Conservation (phyloP, 768 basidiomycete genomes). For the Nidularia sp. region DNA sequence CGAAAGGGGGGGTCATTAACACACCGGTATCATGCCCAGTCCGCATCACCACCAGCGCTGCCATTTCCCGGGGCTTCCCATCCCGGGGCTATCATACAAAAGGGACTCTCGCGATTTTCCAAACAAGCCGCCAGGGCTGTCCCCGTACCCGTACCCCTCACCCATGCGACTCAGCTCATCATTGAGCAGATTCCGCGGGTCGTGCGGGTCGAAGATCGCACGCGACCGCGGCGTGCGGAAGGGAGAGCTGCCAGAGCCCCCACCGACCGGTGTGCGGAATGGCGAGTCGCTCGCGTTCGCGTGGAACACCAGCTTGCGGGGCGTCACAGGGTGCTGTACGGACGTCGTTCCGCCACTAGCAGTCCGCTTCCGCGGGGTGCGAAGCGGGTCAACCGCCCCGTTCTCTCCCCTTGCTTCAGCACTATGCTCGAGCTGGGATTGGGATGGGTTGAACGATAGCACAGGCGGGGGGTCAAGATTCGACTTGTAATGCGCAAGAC, state of each 20-base stretch:
- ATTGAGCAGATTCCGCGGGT: conserved; percentile 62
- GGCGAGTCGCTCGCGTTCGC: conserved; percentile 31
- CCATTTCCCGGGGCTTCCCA: conserved; percentile 51
- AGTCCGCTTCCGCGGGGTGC: conserved; percentile 33
- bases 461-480: conserved; percentile 61
- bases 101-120: conserved; percentile 50
- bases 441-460: conserved; percentile 9
- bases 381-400: conserved; percentile 22
- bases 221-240: conserved; percentile 46
- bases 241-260: conserved; percentile 21
- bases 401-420: conserved; percentile 11
- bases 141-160: conserved; percentile 33
- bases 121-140: conserved; percentile 67
- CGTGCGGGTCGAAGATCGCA: conserved; percentile 65
- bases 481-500: conserved; percentile 65
- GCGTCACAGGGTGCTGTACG: conserved; percentile 29
- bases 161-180: conserved; percentile 65
- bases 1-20: too few relatives aligned
- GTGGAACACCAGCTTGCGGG: conserved; percentile 32
- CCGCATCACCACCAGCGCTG: conserved; percentile 43
- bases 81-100: conserved; percentile 73
- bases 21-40: background rate
- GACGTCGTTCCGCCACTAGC: conserved; percentile 10
- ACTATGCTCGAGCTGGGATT: conserved; percentile 14
- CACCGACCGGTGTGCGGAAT: conserved; percentile 23